Evolutionary conservation across 2,329 filamentous ascomycete genomes (phyloP).

Genomic region (Ascochyta koolunga): DNA sequence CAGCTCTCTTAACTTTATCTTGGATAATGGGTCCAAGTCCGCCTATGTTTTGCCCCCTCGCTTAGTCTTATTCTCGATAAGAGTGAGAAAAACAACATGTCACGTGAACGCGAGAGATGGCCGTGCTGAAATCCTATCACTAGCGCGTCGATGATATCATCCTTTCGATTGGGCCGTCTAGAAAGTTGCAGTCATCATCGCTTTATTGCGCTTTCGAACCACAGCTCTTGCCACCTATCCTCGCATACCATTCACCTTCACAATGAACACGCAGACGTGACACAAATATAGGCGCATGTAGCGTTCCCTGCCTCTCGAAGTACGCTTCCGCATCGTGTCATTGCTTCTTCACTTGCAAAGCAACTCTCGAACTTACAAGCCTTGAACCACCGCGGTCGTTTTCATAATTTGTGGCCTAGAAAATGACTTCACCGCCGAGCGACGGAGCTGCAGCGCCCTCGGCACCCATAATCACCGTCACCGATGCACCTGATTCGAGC

Average conservation of each 20-base stretch:
- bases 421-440: constrained; percentile 20
- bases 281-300: neutral
- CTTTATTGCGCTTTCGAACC: neutral
- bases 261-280: neutral
- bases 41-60: too few relatives aligned
- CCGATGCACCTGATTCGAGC: constrained; percentile 12
- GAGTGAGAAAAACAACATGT: neutral
- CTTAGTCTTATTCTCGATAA: too few relatives aligned
- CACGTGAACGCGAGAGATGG: constrained; percentile 18
- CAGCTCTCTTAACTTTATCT: too few relatives aligned
- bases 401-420: neutral
- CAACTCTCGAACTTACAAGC: neutral
- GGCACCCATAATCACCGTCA: constrained; percentile 17
- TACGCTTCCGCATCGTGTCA: neutral
- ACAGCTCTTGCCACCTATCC: neutral
- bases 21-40: too few relatives aligned
- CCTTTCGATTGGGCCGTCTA: constrained; percentile 11
- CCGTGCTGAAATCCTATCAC: constrained; percentile 9
- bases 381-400: neutral
- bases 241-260: neutral
- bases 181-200: constrained; percentile 5
- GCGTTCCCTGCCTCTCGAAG: neutral
- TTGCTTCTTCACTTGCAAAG: neutral
- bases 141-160: constrained; percentile 35
- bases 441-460: constrained; percentile 12